These are phyloP conservation scores for Selaginella moellendorffii DNA, from an alignment of 75 land plant species.

Conservation along the genomic window DNA sequence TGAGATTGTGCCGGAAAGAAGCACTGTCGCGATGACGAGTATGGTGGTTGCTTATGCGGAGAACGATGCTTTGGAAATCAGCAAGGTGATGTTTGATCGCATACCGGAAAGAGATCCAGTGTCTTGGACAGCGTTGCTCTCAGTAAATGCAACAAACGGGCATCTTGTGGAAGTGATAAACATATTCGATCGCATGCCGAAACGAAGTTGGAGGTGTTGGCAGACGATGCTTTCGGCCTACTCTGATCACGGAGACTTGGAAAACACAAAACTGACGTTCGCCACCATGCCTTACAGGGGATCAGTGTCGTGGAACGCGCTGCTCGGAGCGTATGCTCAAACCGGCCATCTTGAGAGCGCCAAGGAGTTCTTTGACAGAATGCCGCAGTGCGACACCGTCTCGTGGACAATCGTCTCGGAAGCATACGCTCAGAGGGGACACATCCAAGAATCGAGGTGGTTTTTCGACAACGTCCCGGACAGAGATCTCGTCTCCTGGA, in stretches of 20 bases:
- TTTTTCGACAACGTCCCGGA: not conserved
- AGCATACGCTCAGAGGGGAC: not conserved
- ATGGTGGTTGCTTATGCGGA: not conserved
- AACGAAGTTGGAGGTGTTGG: not conserved
- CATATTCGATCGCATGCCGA: not conserved
- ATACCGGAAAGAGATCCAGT: not conserved
- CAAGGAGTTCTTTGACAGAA: not conserved
- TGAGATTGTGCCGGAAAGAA: not conserved
- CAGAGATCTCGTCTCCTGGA: conserved; percentile 3
- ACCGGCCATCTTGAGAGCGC: not conserved
- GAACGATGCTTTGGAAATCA: not conserved
- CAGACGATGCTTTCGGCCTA: not conserved
- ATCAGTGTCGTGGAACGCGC: not conserved
- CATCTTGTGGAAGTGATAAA: not conserved
- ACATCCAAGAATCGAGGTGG: not conserved
- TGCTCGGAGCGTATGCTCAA: not conserved
- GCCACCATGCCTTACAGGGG: not conserved
- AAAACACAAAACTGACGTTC: not conserved
- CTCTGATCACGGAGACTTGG: not conserved
- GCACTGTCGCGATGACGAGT: not conserved
- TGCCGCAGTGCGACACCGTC: not conserved
- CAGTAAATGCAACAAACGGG: not conserved
- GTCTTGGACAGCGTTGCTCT: not conserved
- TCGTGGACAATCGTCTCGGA: not conserved
- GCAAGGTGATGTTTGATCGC: not conserved